Conservation (phyloP, 73 alveolate species). For the Stentor roeselii region DNA sequence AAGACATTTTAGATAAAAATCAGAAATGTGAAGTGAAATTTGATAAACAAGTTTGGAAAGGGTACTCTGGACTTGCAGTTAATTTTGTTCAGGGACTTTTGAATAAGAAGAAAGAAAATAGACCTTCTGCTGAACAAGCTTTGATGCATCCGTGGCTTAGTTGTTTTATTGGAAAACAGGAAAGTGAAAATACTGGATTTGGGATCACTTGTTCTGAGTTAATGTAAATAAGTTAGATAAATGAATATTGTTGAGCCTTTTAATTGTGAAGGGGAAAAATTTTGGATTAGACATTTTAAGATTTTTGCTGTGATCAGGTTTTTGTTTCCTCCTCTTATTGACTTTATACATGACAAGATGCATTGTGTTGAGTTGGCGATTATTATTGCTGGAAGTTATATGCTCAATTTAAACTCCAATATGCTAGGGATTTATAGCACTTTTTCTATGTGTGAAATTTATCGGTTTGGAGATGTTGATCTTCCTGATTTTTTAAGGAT, state of each 20-base stretch:
- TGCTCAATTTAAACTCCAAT: background rate
- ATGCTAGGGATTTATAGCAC: background rate
- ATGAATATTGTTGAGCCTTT: background rate
- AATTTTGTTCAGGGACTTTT: background rate
- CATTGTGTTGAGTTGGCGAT: background rate
- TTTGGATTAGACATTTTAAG: constrained; percentile 5
- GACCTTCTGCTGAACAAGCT: background rate
- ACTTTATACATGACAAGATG: constrained; percentile 10
- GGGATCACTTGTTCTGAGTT: no score
- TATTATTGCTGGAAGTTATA: background rate
- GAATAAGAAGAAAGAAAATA: background rate
- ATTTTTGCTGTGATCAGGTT: background rate
- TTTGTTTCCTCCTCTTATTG: background rate
- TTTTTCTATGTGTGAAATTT: background rate
- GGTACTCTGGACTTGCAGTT: background rate
- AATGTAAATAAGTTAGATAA: no score
- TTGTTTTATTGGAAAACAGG: no score
- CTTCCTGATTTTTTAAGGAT: background rate
- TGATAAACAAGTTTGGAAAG: background rate
- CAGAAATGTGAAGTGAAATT: background rate
- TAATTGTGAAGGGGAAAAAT: background rate
- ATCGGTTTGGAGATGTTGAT: background rate
- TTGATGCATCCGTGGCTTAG: background rate
- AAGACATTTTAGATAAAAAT: background rate
- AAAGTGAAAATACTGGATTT: no score